These are phyloP conservation scores for Termitomyces sp. DNA, from an alignment of 768 basidiomycete species.

Conservation along the genomic window DNA sequence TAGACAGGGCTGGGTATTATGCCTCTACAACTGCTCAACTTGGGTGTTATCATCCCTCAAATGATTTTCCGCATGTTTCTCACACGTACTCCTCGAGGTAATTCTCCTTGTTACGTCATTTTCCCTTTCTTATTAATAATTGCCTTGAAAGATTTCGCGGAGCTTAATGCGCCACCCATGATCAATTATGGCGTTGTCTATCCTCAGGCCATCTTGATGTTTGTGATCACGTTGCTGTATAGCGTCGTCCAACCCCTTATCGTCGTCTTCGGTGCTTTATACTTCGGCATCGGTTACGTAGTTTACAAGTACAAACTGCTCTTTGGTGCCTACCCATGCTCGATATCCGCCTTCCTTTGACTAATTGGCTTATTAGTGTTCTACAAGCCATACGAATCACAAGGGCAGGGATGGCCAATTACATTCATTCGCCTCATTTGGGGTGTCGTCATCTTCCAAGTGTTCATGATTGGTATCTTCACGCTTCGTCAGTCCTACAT, in stretches of 20 bases:
- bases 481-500: slow-evolving; percentile 46
- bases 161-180: slow-evolving; percentile 95
- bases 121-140: background rate
- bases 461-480: slow-evolving; percentile 98
- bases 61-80: slow-evolving; percentile 67
- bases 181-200: slow-evolving; percentile 98
- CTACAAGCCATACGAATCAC: slow-evolving; percentile 97
- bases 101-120: slow-evolving; percentile 8
- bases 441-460: slow-evolving; percentile 88
- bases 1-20: slow-evolving; percentile 79
- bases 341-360: background rate
- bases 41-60: slow-evolving; percentile 83
- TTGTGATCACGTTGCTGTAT: slow-evolving; percentile 91
- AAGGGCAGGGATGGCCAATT: slow-evolving; percentile 96
- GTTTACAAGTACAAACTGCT: slow-evolving; percentile 98
- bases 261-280: slow-evolving; percentile 89
- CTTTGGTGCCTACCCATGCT: slow-evolving; percentile 57
- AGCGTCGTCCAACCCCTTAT: slow-evolving; percentile 95
- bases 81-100: slow-evolving; percentile 89
- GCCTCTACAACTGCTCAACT: slow-evolving; percentile 91
- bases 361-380: slow-evolving; percentile 53
- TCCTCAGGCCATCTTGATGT: slow-evolving; percentile 93
- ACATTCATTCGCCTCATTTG: slow-evolving; percentile 89
- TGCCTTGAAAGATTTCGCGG: slow-evolving; percentile 74
- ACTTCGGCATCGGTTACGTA: slow-evolving; percentile 93